Conservation (phyloP, 176 grass and related monocot species). For the Alloteropsis semialata region DNA sequence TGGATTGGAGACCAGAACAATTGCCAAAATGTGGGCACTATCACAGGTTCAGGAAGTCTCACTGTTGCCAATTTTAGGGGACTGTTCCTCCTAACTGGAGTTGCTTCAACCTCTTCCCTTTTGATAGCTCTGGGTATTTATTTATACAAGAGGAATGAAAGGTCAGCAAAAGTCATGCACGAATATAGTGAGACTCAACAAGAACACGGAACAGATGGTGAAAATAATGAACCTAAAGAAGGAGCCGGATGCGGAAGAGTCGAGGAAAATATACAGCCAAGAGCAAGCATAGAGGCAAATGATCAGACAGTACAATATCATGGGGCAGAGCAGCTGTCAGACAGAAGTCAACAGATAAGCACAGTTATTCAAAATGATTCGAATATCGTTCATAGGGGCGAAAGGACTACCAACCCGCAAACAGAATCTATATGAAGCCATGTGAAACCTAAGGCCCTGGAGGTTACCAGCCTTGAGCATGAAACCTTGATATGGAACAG, state of each 20-base stretch:
- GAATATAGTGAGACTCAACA: not conserved
- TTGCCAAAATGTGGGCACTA: slow-evolving; percentile 29
- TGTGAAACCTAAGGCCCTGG: not conserved
- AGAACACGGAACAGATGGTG: slow-evolving; percentile 1
- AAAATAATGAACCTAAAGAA: slow-evolving; percentile 11
- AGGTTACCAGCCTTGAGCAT: no score
- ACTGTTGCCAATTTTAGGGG: slow-evolving; percentile 37
- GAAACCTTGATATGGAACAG: no score
- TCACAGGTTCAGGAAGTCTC: slow-evolving; percentile 30
- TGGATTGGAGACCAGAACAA: slow-evolving; percentile 39
- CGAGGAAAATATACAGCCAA: not conserved
- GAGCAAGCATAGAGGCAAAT: not conserved
- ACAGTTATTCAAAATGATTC: not conserved
- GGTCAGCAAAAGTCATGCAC: not conserved
- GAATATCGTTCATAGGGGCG: not conserved
- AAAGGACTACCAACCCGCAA: not conserved
- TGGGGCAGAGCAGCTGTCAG: no score
- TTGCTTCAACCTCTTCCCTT: slow-evolving; percentile 1
- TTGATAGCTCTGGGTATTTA: not conserved
- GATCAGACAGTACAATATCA: no score
- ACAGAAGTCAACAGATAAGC: not conserved
- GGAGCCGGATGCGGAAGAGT: not conserved
- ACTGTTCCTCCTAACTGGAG: slow-evolving; percentile 40
- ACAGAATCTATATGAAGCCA: not conserved
- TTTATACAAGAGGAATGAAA: not conserved